Base-by-base conservation (phyloP, 2,329 filamentous ascomycete genomes). In the Fusarium humuli region DNA sequence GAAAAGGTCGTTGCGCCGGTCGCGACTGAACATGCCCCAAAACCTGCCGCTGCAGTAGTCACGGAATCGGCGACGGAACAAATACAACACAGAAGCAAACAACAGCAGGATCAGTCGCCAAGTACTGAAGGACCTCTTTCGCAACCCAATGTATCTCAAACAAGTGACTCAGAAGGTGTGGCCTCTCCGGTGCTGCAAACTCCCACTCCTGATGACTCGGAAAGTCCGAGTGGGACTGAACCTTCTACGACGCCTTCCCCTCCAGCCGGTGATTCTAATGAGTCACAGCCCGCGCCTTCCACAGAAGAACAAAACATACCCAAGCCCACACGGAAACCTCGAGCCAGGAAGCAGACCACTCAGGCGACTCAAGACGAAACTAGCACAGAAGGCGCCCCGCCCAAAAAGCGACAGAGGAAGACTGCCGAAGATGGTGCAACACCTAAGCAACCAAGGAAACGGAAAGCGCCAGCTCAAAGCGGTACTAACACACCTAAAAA, bases 351-450 rank as follows among this genome's bases (percentile, higher is more conserved):
- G 48, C 61, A 72, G 45, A 22, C 60, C 32, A 42, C 58, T 2
- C 60, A 70, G 34, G 42, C 53, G 44, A 49, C 47, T 5, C 62
- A 72, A 27, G 67, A 66, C 14, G 66, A 67, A 12, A 60, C 30
- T 7, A 69, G 68, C 4, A 69, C 61, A 18, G 70, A 61, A 13
- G 67, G 52, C n/a, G n/a, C 73, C 18, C 67, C 65, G 37, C 76
- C 78, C 7, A 78, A 72, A 64, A 80, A 81, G 60, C 77, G 79
- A 13, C 78, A 76, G 61, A 73, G 75, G 32, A 78, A 78, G 54
- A 48, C 78, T n/a, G 42, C 67, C n/a, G 72, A 68, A 55, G 75
- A 70, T 7, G 53, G 59, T 14, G 56, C 67, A 20, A 37, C 67
- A 62, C 63, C 63, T 56, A 72, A 64, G 61, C 72, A 58, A 32